Evolutionary conservation across 2,329 filamentous ascomycete genomes (phyloP), one percentile per base, ranked within the genome.

Genomic region (Colletotrichum karsti): DNA sequence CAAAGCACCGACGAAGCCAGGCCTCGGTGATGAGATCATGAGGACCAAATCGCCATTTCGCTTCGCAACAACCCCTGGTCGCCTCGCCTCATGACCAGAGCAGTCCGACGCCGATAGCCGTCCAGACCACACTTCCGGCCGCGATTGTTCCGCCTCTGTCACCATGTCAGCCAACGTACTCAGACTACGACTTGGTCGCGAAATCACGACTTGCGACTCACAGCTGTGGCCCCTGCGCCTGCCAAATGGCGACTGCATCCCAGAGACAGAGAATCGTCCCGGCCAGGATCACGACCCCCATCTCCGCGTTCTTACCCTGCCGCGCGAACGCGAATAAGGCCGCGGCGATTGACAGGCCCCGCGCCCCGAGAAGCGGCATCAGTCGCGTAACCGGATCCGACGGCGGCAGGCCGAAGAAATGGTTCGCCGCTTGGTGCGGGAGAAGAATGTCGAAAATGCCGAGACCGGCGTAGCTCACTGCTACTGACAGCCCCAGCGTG

Each of bases 211-310:
- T n/a, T n/a, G 42, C n/a, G 28, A 72, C 70, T 67, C 42, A 70
- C 69, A 56, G 26, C n/a, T 13, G 33, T 24, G 42, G 48, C 6
- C 66, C 61, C 20, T 53, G 62, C 15, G 35, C 33, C 22, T 42
- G 9, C 63, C 62, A 58, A 55, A 70, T 28, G 39, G 54, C 62
- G 54, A 35, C 39, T 42, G 44, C 68, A 33, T 73, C 71, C 2
- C 63, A 70, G 22, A 57, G 56, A 51, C 71, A 72, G 48, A 70
- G 48, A 4, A 71, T 63, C 6, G 64, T 71, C 12, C 71, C 68
- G 2, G 67, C 66, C 26, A 71, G 58, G n/a, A 71, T 69, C 24
- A 73, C 51, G n/a, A 65, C 69, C 7, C 70, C 70, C 62, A 70
- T 71, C 63, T 72, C 72, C 44, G 56, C 42, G 9, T 44, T 55